Evolutionary conservation across 176 grass and related monocot genomes (phyloP), one percentile per base, ranked within the genome.

Genomic region (Carex scoparia): DNA sequence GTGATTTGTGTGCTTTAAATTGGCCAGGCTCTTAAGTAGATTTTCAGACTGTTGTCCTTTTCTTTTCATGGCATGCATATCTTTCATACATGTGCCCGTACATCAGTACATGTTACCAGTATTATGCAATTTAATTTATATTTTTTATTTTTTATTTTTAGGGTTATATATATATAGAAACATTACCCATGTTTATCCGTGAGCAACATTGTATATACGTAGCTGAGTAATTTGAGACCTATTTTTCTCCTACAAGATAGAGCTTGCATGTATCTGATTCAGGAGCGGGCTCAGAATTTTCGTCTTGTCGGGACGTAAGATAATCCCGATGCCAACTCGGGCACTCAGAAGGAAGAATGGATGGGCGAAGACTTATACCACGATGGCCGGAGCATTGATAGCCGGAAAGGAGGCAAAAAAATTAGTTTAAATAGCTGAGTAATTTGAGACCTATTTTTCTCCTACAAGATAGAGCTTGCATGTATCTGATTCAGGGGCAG

Each of bases 1-100:
- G 74, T 57, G 74, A 79, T 37, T 57, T 18, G 53, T 79, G 53
- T 58, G 74, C 51, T 79, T 35, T 32, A 57, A 79, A 28, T 79
- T 79, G 27, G 40, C 2, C 53, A 58, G 2, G 31, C 74, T 79
- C 74, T 35, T 28, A 37, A 79, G 74, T 79, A 58, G 27, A 79
- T 78, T 57, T 57, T 78, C 51, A 57, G 19, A 33, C 30, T 35
- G 51, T 18, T 58, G 51, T 79, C 74, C 35, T 57, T 78, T 56
- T 79, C 74, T 58, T 58, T 57, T 53, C 74, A 37, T 58, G 28
- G 19, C 49, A 78, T 58, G 51, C 15, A 79, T 14, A 18, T 79
- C 53, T 58, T 79, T 58, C 30, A 56, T 55, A 15, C 48, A 76
- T 78, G 49, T 78, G 74, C 27, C 23, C 12, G 49, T 75, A 75